Percentiles rank a stretch among this genome's conserved stretches.
Conservation (phyloP, 1,284 basidiomycete genomes). For the Puccinia novopanici region DNA sequence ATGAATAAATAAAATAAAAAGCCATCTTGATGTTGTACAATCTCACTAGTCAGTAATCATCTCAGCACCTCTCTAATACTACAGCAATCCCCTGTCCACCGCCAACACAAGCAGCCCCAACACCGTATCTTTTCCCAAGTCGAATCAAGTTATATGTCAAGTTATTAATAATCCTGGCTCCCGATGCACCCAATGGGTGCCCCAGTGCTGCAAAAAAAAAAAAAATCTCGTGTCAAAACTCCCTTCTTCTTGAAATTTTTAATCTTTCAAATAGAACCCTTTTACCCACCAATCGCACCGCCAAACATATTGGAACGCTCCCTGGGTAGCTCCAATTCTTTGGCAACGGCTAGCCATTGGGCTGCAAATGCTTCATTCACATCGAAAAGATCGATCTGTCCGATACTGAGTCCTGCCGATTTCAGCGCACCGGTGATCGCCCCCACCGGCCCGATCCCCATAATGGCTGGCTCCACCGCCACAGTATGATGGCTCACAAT, state of each 20-base stretch:
- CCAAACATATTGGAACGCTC: slow-evolving; percentile 66
- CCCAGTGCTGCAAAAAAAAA: slow-evolving; percentile 60
- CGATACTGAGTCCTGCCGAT: slow-evolving; percentile 59
- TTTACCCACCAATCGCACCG: slow-evolving; percentile 59
- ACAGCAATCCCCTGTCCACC: slow-evolving; percentile 62
- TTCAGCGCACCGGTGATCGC: slow-evolving; percentile 60
- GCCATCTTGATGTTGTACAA: neutral
- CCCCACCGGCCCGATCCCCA: slow-evolving; percentile 66
- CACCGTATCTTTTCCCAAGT: slow-evolving; percentile 64
- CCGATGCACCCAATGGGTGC: slow-evolving; percentile 64
- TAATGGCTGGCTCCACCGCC: slow-evolving; percentile 65
- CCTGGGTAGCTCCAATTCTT: slow-evolving; percentile 72
- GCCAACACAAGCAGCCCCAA: slow-evolving; percentile 66
- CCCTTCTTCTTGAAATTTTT: too few species aligned
- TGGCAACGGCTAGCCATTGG: slow-evolving; percentile 87
- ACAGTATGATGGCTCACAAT: slow-evolving; percentile 69
- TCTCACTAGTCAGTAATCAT: neutral
- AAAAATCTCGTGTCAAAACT: neutral
- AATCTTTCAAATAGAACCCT: neutral
- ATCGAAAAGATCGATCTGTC: slow-evolving; percentile 65
- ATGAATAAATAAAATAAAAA: too few species aligned
- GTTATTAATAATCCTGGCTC: slow-evolving; percentile 64
- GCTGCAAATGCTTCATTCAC: slow-evolving; percentile 84
- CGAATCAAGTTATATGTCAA: slow-evolving; percentile 64
- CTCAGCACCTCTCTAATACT: slow-evolving; percentile 57